Base-by-base conservation (phyloP, 345 rosid species). In the Gossypium mustelinum region DNA sequence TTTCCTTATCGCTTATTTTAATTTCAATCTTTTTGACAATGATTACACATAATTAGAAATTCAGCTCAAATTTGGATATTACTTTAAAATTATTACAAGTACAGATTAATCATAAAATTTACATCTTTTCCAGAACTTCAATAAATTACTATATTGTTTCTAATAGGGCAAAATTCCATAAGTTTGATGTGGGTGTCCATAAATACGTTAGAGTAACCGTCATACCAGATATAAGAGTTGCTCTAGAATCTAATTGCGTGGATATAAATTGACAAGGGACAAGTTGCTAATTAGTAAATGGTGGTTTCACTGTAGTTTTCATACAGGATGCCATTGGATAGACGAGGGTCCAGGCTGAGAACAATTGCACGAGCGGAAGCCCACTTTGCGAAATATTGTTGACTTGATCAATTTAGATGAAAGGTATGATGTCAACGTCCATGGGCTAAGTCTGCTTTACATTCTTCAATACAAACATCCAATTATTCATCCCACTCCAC, bases 371-470 rank as follows among this genome's bases (percentile, higher is more conserved):
- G 41, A 34, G 41, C 41, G 39, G 34, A 24, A 7, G 44, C 18
- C 44, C 13, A 13, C 27, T 61, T 27, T 61, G 6, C 44, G 7
- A 9, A 29, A 61, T 14, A 10, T 61, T 1, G 16, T 14, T 59
- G 7, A 34, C 41, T 5, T 34, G 7, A 34, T 34, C 6, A 34
- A 4, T 34, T 34, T 5, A 27, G 27, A 27, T 61, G 44, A 29
- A 61, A 61, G 66, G 66, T 61, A 27, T 61, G 18, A 29, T 61
- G 43, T 61, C 66, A 61, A 61, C 66, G 34, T 29, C 44, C 10
- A 3, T 16, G n/a, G 39, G 41, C 7, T 5, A 5, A 34, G 41
- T 34, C 41, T 5, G 41, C 41, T 34, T 34, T 34, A 34, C 41
- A 5, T 34, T 34, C 41, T 34, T 34, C 41, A 4, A 34, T 34